Conservation (phyloP, 495 filamentous ascomycete genomes). For the Neurospora hispaniola region DNA sequence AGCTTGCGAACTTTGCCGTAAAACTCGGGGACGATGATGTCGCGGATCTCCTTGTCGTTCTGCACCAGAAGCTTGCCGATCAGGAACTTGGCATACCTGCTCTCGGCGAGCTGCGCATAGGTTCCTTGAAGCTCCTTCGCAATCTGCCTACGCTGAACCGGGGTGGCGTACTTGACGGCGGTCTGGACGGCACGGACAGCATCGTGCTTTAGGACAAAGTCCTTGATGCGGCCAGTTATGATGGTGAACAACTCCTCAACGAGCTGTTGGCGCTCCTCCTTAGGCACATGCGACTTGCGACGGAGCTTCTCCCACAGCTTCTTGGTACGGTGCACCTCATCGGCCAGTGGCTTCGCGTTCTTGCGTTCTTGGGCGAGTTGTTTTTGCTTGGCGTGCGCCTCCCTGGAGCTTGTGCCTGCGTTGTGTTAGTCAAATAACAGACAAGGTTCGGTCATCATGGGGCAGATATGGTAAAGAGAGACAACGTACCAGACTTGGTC, state of each 20-base stretch:
- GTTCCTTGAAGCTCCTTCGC: slow-evolving; percentile 77
- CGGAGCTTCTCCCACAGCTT: slow-evolving; percentile 93
- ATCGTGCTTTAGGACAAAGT: slow-evolving; percentile 98
- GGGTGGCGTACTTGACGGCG: slow-evolving; percentile 87
- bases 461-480: background rate
- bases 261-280: slow-evolving; percentile 73
- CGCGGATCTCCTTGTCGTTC: slow-evolving; percentile 71
- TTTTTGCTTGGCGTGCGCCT: slow-evolving; percentile 89
- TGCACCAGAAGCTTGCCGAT: slow-evolving; percentile 90
- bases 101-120: slow-evolving; percentile 77
- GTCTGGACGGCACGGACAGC: slow-evolving; percentile 91
- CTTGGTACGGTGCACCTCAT: slow-evolving; percentile 79
- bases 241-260: slow-evolving; percentile 84
- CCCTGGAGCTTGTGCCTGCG: slow-evolving; percentile 45
- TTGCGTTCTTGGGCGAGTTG: slow-evolving; percentile 80
- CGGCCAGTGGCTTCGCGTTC: slow-evolving; percentile 82
- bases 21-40: slow-evolving; percentile 86
- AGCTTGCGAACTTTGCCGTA: slow-evolving; percentile 83
- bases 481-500: background rate
- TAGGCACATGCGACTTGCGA: slow-evolving; percentile 79
- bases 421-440: slow-evolving; percentile 19
- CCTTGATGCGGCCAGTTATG: slow-evolving; percentile 78
- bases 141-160: slow-evolving; percentile 73
- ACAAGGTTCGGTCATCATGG: background rate
- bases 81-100: slow-evolving; percentile 92